phyloP scores from a whole-genome alignment of 2,329 filamentous ascomycete genomes.

The Aspergillus fijiensis region DNA sequence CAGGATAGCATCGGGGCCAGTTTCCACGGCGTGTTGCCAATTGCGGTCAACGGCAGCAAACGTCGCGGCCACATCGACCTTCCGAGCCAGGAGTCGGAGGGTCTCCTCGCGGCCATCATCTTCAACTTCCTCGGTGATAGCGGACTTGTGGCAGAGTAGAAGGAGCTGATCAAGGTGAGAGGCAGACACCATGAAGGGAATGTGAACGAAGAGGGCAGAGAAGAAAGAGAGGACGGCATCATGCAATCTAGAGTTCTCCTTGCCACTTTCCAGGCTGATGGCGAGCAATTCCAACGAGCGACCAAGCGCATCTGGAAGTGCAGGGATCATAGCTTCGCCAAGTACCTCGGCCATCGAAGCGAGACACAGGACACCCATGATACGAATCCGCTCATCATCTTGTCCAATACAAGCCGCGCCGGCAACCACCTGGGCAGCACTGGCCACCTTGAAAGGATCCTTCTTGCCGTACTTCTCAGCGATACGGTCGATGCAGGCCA shows the following conservation, averaged over 20 bases:
- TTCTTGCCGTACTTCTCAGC: constrained; percentile 94
- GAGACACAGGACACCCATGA: constrained; percentile 85
- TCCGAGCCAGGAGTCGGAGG: constrained; percentile 71
- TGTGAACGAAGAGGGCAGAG: constrained; percentile 72
- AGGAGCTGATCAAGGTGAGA: constrained; percentile 72
- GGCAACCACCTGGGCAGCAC: constrained; percentile 73
- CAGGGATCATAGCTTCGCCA: constrained; percentile 78
- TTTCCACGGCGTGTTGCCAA: constrained; percentile 64
- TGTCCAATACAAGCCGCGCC: constrained; percentile 74
- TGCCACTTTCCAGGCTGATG: constrained; percentile 56
- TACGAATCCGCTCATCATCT: constrained; percentile 67
- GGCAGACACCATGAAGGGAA: constrained; percentile 86
- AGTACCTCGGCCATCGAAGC: constrained; percentile 87
- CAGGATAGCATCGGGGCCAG: constrained; percentile 63
- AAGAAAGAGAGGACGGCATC: constrained; percentile 81
- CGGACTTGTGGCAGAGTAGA: constrained; percentile 69
- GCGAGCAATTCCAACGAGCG: constrained; percentile 70
- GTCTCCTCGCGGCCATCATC: constrained; percentile 67
- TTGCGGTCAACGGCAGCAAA: constrained; percentile 71
- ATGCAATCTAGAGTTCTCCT: constrained; percentile 65
- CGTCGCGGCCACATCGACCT: constrained; percentile 73
- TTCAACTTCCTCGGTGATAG: constrained; percentile 61
- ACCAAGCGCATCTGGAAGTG: constrained; percentile 74
- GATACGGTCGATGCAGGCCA: constrained; percentile 89
- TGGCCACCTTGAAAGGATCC: constrained; percentile 72